These are phyloP conservation scores for Calocybe cyanea DNA, from an alignment of 768 basidiomycete genomes.

Conservation along the genomic window DNA sequence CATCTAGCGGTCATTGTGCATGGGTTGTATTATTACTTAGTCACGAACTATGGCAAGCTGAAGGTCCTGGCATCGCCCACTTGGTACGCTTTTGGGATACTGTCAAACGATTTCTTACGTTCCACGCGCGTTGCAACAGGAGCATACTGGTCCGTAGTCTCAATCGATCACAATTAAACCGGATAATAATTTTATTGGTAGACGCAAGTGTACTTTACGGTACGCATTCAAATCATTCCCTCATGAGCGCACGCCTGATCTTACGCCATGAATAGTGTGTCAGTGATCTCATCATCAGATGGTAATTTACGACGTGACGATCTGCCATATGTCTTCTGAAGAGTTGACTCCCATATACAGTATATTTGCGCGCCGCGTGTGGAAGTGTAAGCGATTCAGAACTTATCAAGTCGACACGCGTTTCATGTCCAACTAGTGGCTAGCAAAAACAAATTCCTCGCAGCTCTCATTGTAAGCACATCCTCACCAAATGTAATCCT, in stretches of 20 bases:
- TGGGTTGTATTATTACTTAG: slow-evolving; percentile 13
- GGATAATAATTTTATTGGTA: neutral
- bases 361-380: slow-evolving; percentile 24
- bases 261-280: slow-evolving; percentile 4
- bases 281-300: slow-evolving; percentile 28
- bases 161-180: neutral
- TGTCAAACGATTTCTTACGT: neutral
- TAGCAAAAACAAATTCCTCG: slow-evolving; percentile 14
- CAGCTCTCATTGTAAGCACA: slow-evolving; percentile 15
- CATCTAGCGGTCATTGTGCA: slow-evolving; percentile 13
- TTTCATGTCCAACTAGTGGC: slow-evolving; percentile 13
- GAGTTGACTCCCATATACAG: slow-evolving; percentile 10
- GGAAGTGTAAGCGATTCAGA: slow-evolving; percentile 17
- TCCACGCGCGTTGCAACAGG: slow-evolving; percentile 1
- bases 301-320: slow-evolving; percentile 16
- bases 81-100: slow-evolving; percentile 22
- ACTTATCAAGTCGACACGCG: neutral
- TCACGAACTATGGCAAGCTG: slow-evolving; percentile 17
- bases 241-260: neutral
- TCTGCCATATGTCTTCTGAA: neutral
- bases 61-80: slow-evolving; percentile 20
- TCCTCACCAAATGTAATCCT: too few species aligned
- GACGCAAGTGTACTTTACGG: slow-evolving; percentile 14
- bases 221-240: neutral
- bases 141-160: slow-evolving; percentile 12